phyloP scores from a whole-genome alignment of 2,329 filamentous ascomycete genomes.

The Iodosphaeria phyllophila region DNA sequence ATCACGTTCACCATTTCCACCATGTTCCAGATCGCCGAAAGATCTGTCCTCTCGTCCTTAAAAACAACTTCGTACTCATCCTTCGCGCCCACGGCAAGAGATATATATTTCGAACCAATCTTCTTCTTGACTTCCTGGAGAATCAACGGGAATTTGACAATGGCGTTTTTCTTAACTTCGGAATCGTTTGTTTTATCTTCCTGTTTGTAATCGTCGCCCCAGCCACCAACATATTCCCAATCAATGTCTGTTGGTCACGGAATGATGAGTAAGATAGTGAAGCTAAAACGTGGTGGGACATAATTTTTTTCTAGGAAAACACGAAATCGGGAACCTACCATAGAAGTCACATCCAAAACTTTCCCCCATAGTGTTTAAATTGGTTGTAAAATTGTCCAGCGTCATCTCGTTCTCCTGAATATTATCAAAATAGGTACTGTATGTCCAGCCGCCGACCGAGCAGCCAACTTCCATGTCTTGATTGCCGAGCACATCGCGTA shows the following conservation, averaged over 20 bases:
- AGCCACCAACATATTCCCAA: slow-evolving; percentile 46
- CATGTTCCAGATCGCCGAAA: slow-evolving; percentile 35
- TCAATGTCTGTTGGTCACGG: slow-evolving; percentile 29
- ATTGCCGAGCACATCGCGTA: slow-evolving; percentile 27
- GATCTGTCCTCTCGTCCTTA: slow-evolving; percentile 33
- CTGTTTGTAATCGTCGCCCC: slow-evolving; percentile 50
- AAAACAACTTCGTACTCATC: slow-evolving; percentile 49
- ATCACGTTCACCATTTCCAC: slow-evolving; percentile 51
- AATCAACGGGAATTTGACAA: slow-evolving; percentile 42
- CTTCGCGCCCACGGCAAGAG: slow-evolving; percentile 49
- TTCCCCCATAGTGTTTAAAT: slow-evolving; percentile 43
- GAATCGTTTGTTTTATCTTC: slow-evolving; percentile 44
- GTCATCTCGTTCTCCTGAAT: slow-evolving; percentile 32
- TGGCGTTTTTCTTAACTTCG: slow-evolving; percentile 38
- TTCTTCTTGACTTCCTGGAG: slow-evolving; percentile 36
- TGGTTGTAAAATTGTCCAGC: slow-evolving; percentile 40
- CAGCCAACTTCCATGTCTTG: slow-evolving; percentile 45
- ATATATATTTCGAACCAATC: slow-evolving; percentile 42
- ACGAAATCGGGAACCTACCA: slow-evolving; percentile 26
- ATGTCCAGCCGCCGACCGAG: slow-evolving; percentile 60
- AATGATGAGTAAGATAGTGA: slow-evolving; percentile 2
- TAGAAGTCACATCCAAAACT: slow-evolving; percentile 49
- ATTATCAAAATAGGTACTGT: slow-evolving; percentile 40
- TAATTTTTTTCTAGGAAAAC: neutral
- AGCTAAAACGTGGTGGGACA: neutral